Conservation (phyloP, 1,139 yeast genomes). For the Geotrichum europaeum region DNA sequence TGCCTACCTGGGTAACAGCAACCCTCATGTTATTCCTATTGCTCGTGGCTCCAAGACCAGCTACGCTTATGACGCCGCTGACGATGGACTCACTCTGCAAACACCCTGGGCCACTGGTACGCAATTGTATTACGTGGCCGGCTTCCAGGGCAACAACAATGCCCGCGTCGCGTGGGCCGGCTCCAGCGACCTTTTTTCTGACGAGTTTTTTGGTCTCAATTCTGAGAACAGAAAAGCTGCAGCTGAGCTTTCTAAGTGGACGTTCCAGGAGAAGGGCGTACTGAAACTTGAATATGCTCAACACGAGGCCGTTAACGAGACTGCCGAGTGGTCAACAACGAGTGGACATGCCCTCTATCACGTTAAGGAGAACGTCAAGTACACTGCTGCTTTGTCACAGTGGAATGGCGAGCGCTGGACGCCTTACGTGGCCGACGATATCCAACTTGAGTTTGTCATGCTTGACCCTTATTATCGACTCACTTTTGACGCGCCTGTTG, state of each 20-base stretch:
- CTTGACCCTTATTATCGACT: slow-evolving; percentile 92
- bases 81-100: slow-evolving; percentile 39
- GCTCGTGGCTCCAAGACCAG: slow-evolving; percentile 65
- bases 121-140: slow-evolving; percentile 74
- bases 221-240: slow-evolving; percentile 34
- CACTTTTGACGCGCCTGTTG: slow-evolving; percentile 33
- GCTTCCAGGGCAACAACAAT: slow-evolving; percentile 72
- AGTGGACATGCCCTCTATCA: slow-evolving; percentile 46
- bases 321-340: slow-evolving; percentile 27
- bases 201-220: slow-evolving; percentile 31
- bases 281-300: slow-evolving; percentile 50
- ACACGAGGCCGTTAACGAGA: slow-evolving; percentile 33
- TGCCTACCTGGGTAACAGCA: slow-evolving; percentile 55
- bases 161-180: slow-evolving; percentile 85
- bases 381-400: slow-evolving; percentile 57
- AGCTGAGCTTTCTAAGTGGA: slow-evolving; percentile 64
- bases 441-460: slow-evolving; percentile 84
- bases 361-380: slow-evolving; percentile 50
- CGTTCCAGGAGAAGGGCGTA: slow-evolving; percentile 62
- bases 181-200: slow-evolving; percentile 46
- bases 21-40: slow-evolving; percentile 59
- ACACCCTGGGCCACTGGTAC: slow-evolving; percentile 72
- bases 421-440: slow-evolving; percentile 55
- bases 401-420: slow-evolving; percentile 61
- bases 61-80: slow-evolving; percentile 46